Conservation (phyloP, 176 grass and related monocot species). For the Stipa capillata region DNA sequence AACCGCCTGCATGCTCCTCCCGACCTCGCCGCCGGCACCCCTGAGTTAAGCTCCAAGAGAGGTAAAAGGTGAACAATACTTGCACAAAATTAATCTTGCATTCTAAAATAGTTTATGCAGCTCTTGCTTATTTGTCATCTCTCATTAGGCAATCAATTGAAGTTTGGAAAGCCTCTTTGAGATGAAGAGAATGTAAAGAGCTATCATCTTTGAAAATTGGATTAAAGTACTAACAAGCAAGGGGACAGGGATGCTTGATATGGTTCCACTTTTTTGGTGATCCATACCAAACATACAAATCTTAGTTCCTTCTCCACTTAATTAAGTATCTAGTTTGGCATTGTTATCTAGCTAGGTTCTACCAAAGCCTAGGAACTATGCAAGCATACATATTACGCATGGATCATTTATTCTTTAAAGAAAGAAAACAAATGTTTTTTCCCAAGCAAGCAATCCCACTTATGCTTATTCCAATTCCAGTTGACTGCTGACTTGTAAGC, state of each 20-base stretch:
- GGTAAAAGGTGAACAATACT: background rate
- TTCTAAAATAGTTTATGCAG: background rate
- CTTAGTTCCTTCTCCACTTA: conserved; percentile 32
- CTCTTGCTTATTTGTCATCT: background rate
- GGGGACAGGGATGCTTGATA: conserved; percentile 45
- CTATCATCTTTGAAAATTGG: conserved; percentile 35
- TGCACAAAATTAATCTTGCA: background rate
- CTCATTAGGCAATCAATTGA: conserved; percentile 31
- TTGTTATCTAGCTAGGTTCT: conserved; percentile 10
- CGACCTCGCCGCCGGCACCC: conserved; percentile 38
- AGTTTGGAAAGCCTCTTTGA: background rate
- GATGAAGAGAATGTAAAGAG: conserved; percentile 10
- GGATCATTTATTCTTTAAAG: background rate
- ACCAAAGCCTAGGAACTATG: conserved; percentile 25
- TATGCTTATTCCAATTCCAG: conserved; percentile 17
- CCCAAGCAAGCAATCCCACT: background rate
- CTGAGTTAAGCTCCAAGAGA: conserved; percentile 16
- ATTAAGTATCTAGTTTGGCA: conserved; percentile 25
- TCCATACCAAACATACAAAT: conserved; percentile 48
- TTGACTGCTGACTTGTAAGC: conserved; percentile 28
- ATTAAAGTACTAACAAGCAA: conserved; percentile 26
- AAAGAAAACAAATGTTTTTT: conserved; percentile 12
- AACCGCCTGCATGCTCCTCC: conserved; percentile 35
- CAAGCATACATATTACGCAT: background rate
- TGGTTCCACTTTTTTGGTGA: conserved; percentile 44